Evolutionary conservation across 495 filamentous ascomycete species (phyloP).

Genomic region (Tuber brumale): DNA sequence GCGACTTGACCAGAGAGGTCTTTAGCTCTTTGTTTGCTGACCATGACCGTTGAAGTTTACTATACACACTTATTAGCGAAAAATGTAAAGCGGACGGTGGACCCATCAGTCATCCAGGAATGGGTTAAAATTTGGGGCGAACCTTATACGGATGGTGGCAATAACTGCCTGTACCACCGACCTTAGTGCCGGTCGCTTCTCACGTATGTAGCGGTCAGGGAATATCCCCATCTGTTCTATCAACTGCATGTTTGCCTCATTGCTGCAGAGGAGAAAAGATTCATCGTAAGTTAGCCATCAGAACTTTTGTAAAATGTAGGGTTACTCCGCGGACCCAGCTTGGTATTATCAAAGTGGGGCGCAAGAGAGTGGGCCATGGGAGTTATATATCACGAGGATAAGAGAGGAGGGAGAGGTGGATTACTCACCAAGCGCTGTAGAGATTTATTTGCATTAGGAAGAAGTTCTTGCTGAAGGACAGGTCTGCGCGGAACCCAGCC

Average conservation of each 20-base stretch:
- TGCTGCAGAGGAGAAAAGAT: constrained; percentile 51
- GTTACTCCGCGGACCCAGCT: constrained; percentile 9
- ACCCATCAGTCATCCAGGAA: neutral
- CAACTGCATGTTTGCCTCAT: constrained; percentile 80
- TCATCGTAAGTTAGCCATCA: constrained; percentile 18
- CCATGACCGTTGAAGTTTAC: constrained; percentile 36
- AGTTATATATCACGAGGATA: neutral
- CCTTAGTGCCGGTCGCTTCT: constrained; percentile 44
- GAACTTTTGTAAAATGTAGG: constrained; percentile 33
- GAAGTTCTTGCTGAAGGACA: constrained; percentile 73
- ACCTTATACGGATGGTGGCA: constrained; percentile 38
- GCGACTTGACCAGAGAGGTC: constrained; percentile 31
- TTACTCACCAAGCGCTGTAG: constrained; percentile 76
- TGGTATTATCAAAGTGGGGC: neutral
- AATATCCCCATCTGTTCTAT: constrained; percentile 71
- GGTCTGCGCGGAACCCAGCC: constrained; percentile 65
- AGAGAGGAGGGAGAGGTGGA: constrained; percentile 26
- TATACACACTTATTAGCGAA: constrained; percentile 16
- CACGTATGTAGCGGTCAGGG: constrained; percentile 44
- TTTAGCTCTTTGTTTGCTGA: constrained; percentile 36
- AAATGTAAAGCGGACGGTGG: neutral
- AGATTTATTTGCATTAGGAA: constrained; percentile 72
- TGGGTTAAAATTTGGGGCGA: constrained; percentile 11
- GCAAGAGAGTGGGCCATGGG: neutral
- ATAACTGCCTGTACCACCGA: constrained; percentile 39